These are phyloP conservation scores for Elasticomyces elasticus DNA, from an alignment of 495 filamentous ascomycete genomes.

Conservation along the genomic window DNA sequence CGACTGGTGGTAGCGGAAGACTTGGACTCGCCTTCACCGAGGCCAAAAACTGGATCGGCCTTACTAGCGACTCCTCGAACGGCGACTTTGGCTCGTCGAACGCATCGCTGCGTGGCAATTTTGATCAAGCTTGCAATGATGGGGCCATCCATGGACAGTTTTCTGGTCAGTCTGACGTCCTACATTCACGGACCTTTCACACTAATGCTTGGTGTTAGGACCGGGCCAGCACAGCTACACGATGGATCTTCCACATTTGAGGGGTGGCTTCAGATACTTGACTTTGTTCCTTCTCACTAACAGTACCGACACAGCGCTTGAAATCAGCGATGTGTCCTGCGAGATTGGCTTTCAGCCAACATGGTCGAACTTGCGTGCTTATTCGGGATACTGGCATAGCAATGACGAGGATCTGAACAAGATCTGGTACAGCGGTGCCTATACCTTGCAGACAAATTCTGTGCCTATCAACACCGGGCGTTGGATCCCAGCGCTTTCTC, in stretches of 20 bases:
- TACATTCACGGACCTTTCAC: not conserved
- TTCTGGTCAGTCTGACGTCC: conserved; percentile 21
- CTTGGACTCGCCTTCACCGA: conserved; percentile 55
- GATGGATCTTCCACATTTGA: conserved; percentile 25
- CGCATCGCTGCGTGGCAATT: conserved; percentile 15
- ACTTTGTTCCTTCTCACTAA: conserved; percentile 33
- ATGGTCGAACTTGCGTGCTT: conserved; percentile 37
- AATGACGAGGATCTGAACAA: conserved; percentile 44
- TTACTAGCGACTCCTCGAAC: conserved; percentile 50
- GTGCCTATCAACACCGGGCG: conserved; percentile 47
- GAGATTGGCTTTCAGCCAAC: conserved; percentile 47
- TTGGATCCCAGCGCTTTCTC: conserved; percentile 38
- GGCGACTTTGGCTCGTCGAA: conserved; percentile 34
- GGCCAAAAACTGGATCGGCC: conserved; percentile 52
- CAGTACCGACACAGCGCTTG: conserved; percentile 6
- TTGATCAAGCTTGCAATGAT: conserved; percentile 14
- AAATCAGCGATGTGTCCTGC: conserved; percentile 9
- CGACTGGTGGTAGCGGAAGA: conserved; percentile 31
- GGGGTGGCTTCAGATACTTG: conserved; percentile 38
- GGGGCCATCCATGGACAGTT: conserved; percentile 31
- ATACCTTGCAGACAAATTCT: conserved; percentile 40
- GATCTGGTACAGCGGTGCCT: conserved; percentile 32
- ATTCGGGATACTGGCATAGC: conserved; percentile 49
- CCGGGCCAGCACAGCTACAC: conserved; percentile 34
- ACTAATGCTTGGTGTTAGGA: not conserved